Evolutionary conservation across 176 grass and related monocot genomes (phyloP), one percentile per base, ranked within the genome.

Genomic region (Carex cristatella): DNA sequence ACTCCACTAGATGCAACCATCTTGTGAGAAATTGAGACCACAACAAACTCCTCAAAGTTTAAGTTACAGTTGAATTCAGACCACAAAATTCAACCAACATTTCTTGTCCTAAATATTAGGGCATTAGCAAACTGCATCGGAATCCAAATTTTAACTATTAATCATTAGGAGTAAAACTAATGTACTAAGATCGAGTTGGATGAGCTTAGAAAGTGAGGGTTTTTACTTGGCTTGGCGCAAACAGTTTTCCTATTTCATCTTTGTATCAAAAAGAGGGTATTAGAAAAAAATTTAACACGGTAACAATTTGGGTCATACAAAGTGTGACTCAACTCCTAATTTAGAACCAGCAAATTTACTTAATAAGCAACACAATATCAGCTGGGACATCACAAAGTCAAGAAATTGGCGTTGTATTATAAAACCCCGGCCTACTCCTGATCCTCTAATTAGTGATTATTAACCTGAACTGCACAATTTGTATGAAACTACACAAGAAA

Each of bases 11-110:
- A 75, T 51, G 8, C n/a, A 75, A 49, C 18, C 10, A 54, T 32
- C 11, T 77, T 1, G 13, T 56, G 23, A 56, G 46, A 54, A 14
- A 77, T 16, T 77, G 46, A 30, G 32, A 4, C 49, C 73, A 56
- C 37, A 30, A 48, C 15, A 77, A 56, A 56, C 73, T 56, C 28
- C 49, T 32, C 11, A 53, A 54, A 75, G 1, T 10, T 28, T 28
- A 18, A 32, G n/a, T 78, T 56, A 56, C 51, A 78, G 2, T 16
- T 31, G 28, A 56, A 32, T 4, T 57, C 3, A 32, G 74, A 28
- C 56, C 58, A 79, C 44, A 75, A 53, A 72, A 79, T 79, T 33
- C 74, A 79, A 58, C 53, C 2, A 72, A 79, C 11, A 56, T 15
- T 58, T 79, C 12, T 58, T 35, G 72, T 53, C 48, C 71, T 78